These are phyloP conservation scores for Perilla frutescens DNA, from an alignment of 257 asterid genomes.

Conservation along the genomic window DNA sequence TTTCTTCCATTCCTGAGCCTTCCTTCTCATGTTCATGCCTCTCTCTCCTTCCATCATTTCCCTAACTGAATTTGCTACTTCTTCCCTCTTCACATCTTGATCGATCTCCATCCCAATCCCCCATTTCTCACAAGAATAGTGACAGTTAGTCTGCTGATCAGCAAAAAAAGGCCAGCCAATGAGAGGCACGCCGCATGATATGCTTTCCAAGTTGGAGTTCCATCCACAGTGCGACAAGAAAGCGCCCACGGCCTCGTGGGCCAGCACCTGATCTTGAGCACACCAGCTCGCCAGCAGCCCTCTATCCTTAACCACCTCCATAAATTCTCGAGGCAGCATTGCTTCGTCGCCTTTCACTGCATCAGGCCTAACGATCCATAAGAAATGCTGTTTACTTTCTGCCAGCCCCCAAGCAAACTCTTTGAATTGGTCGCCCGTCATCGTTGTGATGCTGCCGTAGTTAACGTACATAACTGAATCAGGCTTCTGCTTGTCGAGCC, in stretches of 20 bases:
- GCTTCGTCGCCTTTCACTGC: constrained; percentile 44
- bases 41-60: constrained; percentile 52
- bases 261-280: constrained; percentile 50
- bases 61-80: constrained; percentile 44
- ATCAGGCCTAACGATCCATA: constrained; percentile 64
- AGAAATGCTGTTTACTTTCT: constrained; percentile 44
- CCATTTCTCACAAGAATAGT: constrained; percentile 52
- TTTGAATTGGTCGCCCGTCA: constrained; percentile 45
- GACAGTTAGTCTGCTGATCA: constrained; percentile 58
- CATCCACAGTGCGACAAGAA: constrained; percentile 63
- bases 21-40: constrained; percentile 48
- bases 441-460: constrained; percentile 60
- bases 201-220: constrained; percentile 51
- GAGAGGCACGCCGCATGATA: constrained; percentile 50
- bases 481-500: constrained; percentile 47
- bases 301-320: constrained; percentile 50
- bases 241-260: constrained; percentile 46
- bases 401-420: constrained; percentile 76
- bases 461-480: constrained; percentile 60
- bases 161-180: constrained; percentile 67
- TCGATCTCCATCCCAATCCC: constrained; percentile 53
- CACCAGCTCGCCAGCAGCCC: constrained; percentile 55
- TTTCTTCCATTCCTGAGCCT: constrained; percentile 57
- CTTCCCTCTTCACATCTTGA: constrained; percentile 49
- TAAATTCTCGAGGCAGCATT: constrained; percentile 41